Percentiles rank a stretch among this genome's conserved stretches.
Conservation (phyloP, 208 protist genomes). For the Leishmania mexicana region DNA sequence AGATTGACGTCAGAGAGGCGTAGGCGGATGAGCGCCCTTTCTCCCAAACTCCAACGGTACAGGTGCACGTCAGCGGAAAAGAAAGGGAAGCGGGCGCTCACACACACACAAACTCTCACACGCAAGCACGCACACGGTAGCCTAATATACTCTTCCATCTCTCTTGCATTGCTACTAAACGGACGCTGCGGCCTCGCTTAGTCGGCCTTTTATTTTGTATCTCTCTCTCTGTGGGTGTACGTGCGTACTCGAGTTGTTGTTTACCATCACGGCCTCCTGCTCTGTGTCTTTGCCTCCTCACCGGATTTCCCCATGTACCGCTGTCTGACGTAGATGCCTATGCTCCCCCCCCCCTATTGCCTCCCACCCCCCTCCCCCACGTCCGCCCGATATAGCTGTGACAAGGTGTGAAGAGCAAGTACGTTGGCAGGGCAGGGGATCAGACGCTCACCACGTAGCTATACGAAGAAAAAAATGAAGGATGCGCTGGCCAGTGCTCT, state of each 20-base stretch:
- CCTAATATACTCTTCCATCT: neutral
- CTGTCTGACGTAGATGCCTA: neutral
- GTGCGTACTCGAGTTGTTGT: neutral
- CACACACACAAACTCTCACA: neutral
- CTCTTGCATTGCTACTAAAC: neutral
- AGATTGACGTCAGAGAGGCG: neutral
- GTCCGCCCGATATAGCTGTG: neutral
- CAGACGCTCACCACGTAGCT: neutral
- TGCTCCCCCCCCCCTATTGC: neutral
- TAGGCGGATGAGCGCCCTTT: neutral
- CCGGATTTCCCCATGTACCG: neutral
- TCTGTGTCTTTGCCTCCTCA: conserved; percentile 17
- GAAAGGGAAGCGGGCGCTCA: neutral
- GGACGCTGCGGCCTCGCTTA: neutral
- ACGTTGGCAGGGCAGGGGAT: too few relatives aligned
- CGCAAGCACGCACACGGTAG: neutral
- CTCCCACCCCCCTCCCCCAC: neutral
- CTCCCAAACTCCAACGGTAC: neutral
- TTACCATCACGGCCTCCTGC: neutral
- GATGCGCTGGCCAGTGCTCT: neutral
- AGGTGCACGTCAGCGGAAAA: neutral
- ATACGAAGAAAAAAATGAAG: neutral
- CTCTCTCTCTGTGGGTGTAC: too few relatives aligned
- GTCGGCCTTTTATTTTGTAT: too few relatives aligned
- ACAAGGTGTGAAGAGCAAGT: neutral